Percentiles rank a stretch among this genome's conserved stretches.
These are phyloP conservation scores for Fremontodendron californicum DNA, from an alignment of 345 rosid species.

Conservation along the genomic window DNA sequence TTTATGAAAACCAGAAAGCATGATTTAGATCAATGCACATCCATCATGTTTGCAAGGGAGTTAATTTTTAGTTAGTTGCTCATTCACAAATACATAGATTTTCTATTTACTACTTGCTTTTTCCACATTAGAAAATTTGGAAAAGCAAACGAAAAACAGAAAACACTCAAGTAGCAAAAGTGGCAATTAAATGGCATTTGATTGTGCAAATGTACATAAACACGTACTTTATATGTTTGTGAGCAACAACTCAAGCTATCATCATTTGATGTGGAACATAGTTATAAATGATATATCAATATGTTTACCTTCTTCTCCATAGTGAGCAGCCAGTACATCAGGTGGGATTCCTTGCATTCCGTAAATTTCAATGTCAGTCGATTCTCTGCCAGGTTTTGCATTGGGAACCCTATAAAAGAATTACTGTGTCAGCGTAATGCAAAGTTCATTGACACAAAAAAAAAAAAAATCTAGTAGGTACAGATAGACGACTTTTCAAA, in stretches of 20 bases:
- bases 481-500: not conserved
- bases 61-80: not conserved
- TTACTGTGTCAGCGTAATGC: not conserved
- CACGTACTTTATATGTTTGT: not conserved
- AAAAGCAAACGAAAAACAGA: not conserved
- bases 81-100: not conserved
- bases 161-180: not conserved
- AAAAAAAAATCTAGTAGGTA: not conserved
- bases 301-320: constrained; percentile 78
- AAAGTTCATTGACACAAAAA: not conserved
- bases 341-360: constrained; percentile 99
- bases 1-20: not conserved
- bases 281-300: not conserved
- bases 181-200: not conserved
- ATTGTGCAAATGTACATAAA: not conserved
- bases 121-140: not conserved
- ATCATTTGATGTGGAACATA: not conserved
- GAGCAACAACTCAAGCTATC: not conserved
- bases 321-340: constrained; percentile 77
- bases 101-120: not conserved
- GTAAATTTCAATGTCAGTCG: constrained; percentile 90
- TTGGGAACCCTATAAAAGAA: constrained; percentile 73
- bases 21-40: not conserved
- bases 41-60: not conserved
- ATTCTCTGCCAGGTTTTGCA: constrained; percentile 79